Evolutionary conservation across 306 rosid genomes (phyloP).

Genomic region (Vigna angularis): DNA sequence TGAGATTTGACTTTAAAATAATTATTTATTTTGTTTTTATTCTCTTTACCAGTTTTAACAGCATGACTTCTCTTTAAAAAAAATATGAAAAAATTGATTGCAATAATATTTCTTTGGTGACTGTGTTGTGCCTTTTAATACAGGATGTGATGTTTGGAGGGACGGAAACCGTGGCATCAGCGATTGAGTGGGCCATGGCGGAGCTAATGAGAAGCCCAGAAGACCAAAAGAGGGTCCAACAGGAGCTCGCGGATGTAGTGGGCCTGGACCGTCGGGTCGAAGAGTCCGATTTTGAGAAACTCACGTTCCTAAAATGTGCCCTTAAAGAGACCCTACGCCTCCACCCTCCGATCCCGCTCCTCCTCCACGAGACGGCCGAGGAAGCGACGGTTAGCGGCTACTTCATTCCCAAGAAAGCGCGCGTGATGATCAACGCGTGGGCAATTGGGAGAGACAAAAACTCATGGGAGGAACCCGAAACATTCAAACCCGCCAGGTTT

Average conservation of each 20-base stretch:
- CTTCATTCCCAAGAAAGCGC: slow-evolving; percentile 65
- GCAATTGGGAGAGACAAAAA: slow-evolving; percentile 77
- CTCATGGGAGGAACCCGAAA: slow-evolving; percentile 69
- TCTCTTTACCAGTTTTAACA: no score
- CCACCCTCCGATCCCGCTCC: slow-evolving; percentile 93
- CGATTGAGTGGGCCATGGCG: slow-evolving; percentile 88
- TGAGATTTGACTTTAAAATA: no score
- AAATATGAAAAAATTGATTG: no score
- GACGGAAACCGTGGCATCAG: slow-evolving; percentile 94
- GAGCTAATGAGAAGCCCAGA: slow-evolving; percentile 79
- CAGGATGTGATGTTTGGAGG: slow-evolving; percentile 99
- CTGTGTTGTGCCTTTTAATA: background rate
- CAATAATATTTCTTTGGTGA: no score
- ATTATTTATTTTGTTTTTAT: no score
- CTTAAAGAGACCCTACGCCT: slow-evolving; percentile 83
- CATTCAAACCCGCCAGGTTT: slow-evolving; percentile 67
- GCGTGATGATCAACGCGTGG: slow-evolving; percentile 86
- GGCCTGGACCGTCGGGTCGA: slow-evolving; percentile 71
- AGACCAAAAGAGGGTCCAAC: slow-evolving; percentile 65
- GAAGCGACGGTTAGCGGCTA: slow-evolving; percentile 66
- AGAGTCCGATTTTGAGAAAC: slow-evolving; percentile 77
- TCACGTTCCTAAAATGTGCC: slow-evolving; percentile 58
- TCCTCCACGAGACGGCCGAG: slow-evolving; percentile 91
- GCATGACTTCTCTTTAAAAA: no score
- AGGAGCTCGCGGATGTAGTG: slow-evolving; percentile 66